phyloP scores from a whole-genome alignment of 495 filamentous ascomycete genomes.

The Penicillium daleae region DNA sequence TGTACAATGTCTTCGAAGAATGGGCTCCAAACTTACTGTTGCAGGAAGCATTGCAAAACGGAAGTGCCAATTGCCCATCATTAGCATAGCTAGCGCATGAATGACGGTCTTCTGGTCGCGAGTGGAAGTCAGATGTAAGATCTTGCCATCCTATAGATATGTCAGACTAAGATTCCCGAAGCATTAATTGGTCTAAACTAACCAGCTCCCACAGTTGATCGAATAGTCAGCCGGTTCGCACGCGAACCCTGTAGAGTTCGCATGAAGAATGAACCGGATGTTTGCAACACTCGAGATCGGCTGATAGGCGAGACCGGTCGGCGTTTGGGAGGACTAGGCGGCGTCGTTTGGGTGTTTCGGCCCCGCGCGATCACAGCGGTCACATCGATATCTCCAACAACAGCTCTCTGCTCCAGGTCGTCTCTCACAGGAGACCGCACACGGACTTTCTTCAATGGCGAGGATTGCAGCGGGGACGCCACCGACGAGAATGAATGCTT shows the following conservation, averaged over 20 bases:
- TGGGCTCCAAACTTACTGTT: slow-evolving; percentile 62
- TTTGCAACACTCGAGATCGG: slow-evolving; percentile 48
- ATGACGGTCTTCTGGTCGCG: slow-evolving; percentile 65
- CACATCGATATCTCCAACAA: slow-evolving; percentile 40
- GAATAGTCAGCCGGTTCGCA: slow-evolving; percentile 39
- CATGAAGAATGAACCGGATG: slow-evolving; percentile 45
- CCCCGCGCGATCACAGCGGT: slow-evolving; percentile 10
- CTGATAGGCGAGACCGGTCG: slow-evolving; percentile 42
- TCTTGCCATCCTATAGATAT: slow-evolving; percentile 65
- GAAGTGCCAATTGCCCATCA: slow-evolving; percentile 62
- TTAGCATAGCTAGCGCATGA: slow-evolving; percentile 56
- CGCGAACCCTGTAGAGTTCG: slow-evolving; percentile 44
- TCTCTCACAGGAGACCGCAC: slow-evolving; percentile 37
- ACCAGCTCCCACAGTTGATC: slow-evolving; percentile 51
- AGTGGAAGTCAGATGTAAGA: slow-evolving; percentile 74
- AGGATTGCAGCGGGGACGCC: slow-evolving; percentile 59
- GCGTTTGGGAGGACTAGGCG: slow-evolving; percentile 25
- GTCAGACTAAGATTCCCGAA: slow-evolving; percentile 16
- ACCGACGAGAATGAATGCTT: slow-evolving; percentile 51
- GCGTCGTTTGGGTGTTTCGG: slow-evolving; percentile 15
- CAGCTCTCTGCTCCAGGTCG: slow-evolving; percentile 37
- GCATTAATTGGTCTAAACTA: slow-evolving; percentile 14
- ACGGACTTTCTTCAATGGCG: slow-evolving; percentile 53
- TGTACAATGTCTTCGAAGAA: no score
- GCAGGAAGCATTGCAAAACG: slow-evolving; percentile 76